Evolutionary conservation across 2,329 filamentous ascomycete genomes (phyloP).

Genomic region (Neurospora crassa): DNA sequence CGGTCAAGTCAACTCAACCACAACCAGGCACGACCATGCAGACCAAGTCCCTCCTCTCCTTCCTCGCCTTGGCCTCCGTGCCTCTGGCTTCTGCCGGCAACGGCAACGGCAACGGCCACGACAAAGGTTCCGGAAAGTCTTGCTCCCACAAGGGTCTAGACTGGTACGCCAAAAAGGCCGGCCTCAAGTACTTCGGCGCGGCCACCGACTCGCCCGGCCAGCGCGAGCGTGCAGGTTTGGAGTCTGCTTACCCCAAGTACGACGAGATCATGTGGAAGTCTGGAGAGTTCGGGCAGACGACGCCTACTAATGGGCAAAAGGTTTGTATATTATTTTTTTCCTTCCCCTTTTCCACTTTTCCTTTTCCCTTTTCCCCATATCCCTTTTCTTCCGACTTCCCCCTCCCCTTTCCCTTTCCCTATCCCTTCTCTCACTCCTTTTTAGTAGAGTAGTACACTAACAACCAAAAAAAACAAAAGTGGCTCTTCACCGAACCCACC

Average conservation of each 20-base stretch:
- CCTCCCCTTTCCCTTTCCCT: neutral
- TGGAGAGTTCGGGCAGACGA: slow-evolving; percentile 52
- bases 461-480: slow-evolving; percentile 22
- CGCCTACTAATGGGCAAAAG: slow-evolving; percentile 49
- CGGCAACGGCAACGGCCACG: neutral
- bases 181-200: slow-evolving; percentile 50
- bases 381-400: neutral
- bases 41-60: slow-evolving; percentile 4
- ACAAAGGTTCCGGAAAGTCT: neutral
- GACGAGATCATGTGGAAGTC: slow-evolving; percentile 42
- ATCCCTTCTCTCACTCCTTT: neutral
- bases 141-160: slow-evolving; percentile 13
- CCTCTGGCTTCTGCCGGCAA: slow-evolving; percentile 7
- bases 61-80: slow-evolving; percentile 10
- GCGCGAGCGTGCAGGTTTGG: slow-evolving; percentile 34
- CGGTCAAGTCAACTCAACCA: neutral
- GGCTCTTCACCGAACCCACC: slow-evolving; percentile 50
- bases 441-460: neutral
- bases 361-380: neutral
- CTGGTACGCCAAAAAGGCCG: slow-evolving; percentile 36
- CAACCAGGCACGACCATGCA: neutral
- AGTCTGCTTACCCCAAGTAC: slow-evolving; percentile 43
- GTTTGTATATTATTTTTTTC: neutral
- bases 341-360: neutral
- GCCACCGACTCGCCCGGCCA: slow-evolving; percentile 44